Percentiles rank a stretch among this genome's conserved stretches.
Evolutionary conservation across 148 eudicot genomes (phyloP).

Genomic region (Heliamphora exappendiculata): DNA sequence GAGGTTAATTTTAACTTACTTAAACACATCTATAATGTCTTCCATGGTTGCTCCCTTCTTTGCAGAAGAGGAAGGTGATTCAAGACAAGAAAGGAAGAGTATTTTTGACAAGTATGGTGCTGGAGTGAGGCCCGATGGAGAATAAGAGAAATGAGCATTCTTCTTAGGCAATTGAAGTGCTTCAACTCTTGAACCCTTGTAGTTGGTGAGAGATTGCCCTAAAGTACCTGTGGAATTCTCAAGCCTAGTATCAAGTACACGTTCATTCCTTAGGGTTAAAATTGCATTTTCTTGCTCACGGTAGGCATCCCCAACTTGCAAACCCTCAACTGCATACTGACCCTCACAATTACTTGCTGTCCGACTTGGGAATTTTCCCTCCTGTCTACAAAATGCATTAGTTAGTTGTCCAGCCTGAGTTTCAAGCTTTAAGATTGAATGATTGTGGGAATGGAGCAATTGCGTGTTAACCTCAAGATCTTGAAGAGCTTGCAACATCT

Average conservation of each 20-base stretch:
- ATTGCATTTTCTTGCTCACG: background rate
- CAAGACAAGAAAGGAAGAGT: background rate
- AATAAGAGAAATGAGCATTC: background rate
- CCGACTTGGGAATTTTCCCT: background rate
- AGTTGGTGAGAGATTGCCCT: background rate
- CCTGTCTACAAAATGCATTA: background rate
- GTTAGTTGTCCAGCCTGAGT: background rate
- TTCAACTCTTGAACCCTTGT: background rate
- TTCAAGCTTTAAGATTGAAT: background rate
- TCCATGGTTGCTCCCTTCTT: background rate
- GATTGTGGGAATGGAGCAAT: background rate
- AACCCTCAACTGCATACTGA: background rate
- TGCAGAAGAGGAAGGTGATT: background rate
- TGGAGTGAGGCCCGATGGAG: background rate
- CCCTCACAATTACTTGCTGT: background rate
- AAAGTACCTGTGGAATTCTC: background rate
- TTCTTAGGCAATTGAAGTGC: background rate
- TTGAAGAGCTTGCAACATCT: background rate
- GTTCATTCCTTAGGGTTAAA: background rate
- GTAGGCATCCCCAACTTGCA: too few relatives aligned
- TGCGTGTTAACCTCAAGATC: background rate
- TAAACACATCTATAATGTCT: too few relatives aligned
- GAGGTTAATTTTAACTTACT: too few relatives aligned
- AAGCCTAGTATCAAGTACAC: background rate
- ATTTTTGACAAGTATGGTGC: background rate